A percentile compares a stretch with the other conserved stretches of the same genome.
Conservation (phyloP, 345 rosid genomes). For the Ceriops tagal region DNA sequence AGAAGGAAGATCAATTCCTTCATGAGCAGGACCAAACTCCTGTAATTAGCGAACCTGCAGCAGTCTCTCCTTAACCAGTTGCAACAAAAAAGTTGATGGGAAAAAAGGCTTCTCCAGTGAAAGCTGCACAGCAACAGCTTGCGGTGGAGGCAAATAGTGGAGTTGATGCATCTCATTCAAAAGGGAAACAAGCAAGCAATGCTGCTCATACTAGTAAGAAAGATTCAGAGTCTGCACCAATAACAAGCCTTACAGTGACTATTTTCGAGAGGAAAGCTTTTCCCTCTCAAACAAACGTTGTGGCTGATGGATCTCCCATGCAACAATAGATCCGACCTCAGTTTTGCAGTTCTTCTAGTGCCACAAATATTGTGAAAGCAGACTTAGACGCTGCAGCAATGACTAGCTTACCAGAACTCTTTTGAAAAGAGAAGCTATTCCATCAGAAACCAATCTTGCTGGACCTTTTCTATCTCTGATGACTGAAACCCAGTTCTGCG, state of each 20-base stretch:
- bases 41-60: conserved; percentile 19
- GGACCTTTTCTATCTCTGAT: conserved; percentile 13
- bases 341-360: conserved; percentile 13
- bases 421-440: conserved; percentile 4
- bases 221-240: conserved; percentile 11
- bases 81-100: conserved; percentile 24
- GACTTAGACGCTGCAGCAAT: not conserved
- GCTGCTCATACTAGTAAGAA: conserved; percentile 8
- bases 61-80: conserved; percentile 8
- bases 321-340: conserved; percentile 22
- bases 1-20: conserved; percentile 16
- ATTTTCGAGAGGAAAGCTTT: conserved; percentile 26
- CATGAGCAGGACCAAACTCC: conserved; percentile 18
- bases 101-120: conserved; percentile 15
- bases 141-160: conserved; percentile 24
- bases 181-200: conserved; percentile 12
- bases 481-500: conserved; percentile 14
- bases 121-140: conserved; percentile 29
- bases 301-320: conserved; percentile 18
- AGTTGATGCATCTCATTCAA: conserved; percentile 7
- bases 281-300: conserved; percentile 18
- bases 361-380: not conserved
- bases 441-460: conserved; percentile 8
- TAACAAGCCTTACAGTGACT: conserved; percentile 20
- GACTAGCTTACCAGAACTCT: not conserved